Base-by-base conservation (phyloP, 2,329 filamentous ascomycete genomes). In the Aspergillus quadrilineatus region DNA sequence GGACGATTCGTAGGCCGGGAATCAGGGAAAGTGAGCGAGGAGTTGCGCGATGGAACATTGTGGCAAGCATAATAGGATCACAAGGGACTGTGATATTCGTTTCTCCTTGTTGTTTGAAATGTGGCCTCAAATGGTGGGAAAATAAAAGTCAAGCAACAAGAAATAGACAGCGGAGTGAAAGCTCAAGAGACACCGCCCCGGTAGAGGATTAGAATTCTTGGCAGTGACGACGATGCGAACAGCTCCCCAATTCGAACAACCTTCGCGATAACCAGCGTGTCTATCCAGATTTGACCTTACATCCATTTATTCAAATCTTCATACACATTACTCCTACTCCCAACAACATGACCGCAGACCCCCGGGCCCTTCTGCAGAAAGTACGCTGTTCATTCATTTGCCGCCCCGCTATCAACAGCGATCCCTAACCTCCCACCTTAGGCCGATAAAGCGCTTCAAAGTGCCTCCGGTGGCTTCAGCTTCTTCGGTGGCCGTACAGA, bases 401-500 rank as follows among this genome's bases (percentile, higher is more conserved):
- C 50, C 53, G 50, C 54, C 56, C 60, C 57, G 55, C 59, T 57
- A 51, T 58, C 50, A 51, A 46, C 53, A 60, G 65, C 62, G 69
- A 67, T 69, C 66, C 58, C 69, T 69, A 61, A 68, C 61, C 41
- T 62, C 61, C 58, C 60, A 45, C 60, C 50, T 56, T 72, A 97
- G 92, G 94, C 94, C 78, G 90, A 97, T 70, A 96, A 94, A 80
- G 82, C 86, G 51, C 83, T 89, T 28, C 78, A 86, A 66, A 81
- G 88, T 64, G 92, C 93, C 41, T 80, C 85, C 17, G 81, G 89
- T 29, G 92, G 92, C 67, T 97, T 96, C 78, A 90, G 87, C 73
- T 86, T 96, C 76, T 97, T 99, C 67, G 90, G 92, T 43, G 90
- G 90, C 45, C 84, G 87, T 57, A 84, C 89, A 67, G 92, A 96